Evolutionary conservation across 129 eudicot genomes (phyloP), one percentile per base, ranked within the genome.

Genomic region (Flaveria ramosissima): DNA sequence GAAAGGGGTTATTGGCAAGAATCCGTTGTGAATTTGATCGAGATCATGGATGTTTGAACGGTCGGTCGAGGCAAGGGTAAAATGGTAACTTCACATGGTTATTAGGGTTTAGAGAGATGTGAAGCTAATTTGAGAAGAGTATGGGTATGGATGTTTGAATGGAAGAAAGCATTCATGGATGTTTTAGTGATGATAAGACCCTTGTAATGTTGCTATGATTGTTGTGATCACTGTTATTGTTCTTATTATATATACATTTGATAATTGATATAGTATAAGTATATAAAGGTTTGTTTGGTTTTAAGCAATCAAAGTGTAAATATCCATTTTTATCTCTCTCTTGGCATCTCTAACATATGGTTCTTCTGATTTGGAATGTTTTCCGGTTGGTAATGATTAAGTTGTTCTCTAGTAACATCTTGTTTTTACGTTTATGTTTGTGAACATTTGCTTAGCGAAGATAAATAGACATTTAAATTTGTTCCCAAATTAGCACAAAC

Each of bases 111-210:
- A 5, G 20, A 24, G 1, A 11, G 17, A 8, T 24, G 26, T 72
- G 78, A 72, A 79, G 73, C 73, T 65, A 79, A 79, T 74, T 72
- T 72, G 50, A 63, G 68, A 72, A 42, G 75, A 42, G 59, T 26
- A 80, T 73, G 78, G 73, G 65, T 48, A 66, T 73, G 78, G 83
- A 72, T 79, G 83, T 64, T 79, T 64, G 78, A 80, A 73, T 69
- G 59, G 61, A 79, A 72, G 73, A 26, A 72, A 72, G 74, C 78
- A 80, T 72, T 50, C 60, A 74, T 80, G 59, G 73, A 73, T 80
- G 75, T 73, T 55, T 19, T 45, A 57, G 45, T 80, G 73, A 9
- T 72, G 57, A 53, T 17, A 76, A 50, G 65, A 80, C 61, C 59
- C 59, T 66, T 80, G 79, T 80, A 66, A 73, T 66, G 23, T 73